phyloP scores from a whole-genome alignment of 2,329 filamentous ascomycete genomes.

The Thelonectria olida region DNA sequence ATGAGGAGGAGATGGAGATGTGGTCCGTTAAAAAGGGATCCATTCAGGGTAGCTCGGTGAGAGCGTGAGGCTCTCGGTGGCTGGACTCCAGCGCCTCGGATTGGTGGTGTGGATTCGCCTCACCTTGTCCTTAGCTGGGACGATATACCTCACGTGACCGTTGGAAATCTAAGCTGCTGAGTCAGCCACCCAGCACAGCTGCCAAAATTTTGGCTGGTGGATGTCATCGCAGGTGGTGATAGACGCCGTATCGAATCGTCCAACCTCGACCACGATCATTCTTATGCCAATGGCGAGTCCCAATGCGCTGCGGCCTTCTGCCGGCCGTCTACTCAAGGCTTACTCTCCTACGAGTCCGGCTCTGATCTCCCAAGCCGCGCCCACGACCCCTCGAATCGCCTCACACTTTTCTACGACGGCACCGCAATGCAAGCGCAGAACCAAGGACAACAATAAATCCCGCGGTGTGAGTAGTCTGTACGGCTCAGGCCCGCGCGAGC shows the following conservation, averaged over 20 bases:
- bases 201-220: conserved; percentile 34
- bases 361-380: conserved; percentile 18
- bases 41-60: conserved; percentile 20
- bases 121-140: background rate
- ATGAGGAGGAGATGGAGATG: conserved; percentile 26
- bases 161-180: background rate
- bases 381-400: conserved; percentile 30
- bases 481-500: conserved; percentile 77
- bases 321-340: conserved; percentile 34
- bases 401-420: conserved; percentile 64
- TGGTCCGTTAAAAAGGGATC: conserved; percentile 15
- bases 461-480: conserved; percentile 86
- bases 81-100: background rate
- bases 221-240: conserved; percentile 24
- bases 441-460: conserved; percentile 78
- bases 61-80: conserved; percentile 19
- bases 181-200: conserved; percentile 2
- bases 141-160: conserved; percentile 7
- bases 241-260: conserved; percentile 20
- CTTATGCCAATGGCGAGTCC: conserved; percentile 42
- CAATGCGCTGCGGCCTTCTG: conserved; percentile 40
- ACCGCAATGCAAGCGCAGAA: conserved; percentile 58
- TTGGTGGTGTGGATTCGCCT: background rate
- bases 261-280: conserved; percentile 27
- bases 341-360: conserved; percentile 23